Evolutionary conservation across 2,329 filamentous ascomycete species (phyloP), one percentile per base, ranked within the genome.

Genomic region (Penicillium sp.): DNA sequence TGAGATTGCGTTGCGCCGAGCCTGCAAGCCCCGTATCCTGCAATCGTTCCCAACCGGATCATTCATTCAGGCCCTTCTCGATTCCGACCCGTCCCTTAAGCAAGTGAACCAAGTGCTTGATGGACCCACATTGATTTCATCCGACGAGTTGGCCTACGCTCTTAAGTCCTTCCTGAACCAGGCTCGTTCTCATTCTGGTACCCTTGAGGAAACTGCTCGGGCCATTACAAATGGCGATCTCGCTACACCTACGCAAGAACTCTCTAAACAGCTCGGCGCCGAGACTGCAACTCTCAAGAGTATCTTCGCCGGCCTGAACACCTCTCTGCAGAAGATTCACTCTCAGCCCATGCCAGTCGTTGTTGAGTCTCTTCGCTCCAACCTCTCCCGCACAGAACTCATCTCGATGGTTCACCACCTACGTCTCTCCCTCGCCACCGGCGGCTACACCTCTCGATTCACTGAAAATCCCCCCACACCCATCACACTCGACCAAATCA

Each of bases 371-470:
- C 63, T 76, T 44, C 72, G 73, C 56, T 72, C 72, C 36, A 67
- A 64, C 40, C 68, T 76, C 34, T 69, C 73, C 13, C 69, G 72
- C 48, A 65, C 70, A 22, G 73, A 77, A 40, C 67, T 73, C 41
- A 65, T 75, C 47, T 72, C 70, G 42, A 71, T 72, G 56, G 66
- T 75, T 47, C 70, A 76, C 55, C 75, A 77, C 50, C 73, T 76
- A 48, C 75, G 75, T 48, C 69, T 76, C 60, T 71, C 69, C 50
- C 74, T 77, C 46, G 74, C 73, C 24, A 75, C 72, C 16, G 72
- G 72, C 42, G 74, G 74, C 32, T 69, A 74, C 60, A 75, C 73
- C 31, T 72, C 73, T 18, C 72, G 72, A n/a, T 73, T 75, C 66
- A 72, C 68, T 48, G 73, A 75, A 62, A 67, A 71, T 48, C 67